Evolutionary conservation across 768 basidiomycete genomes (phyloP).

Genomic region (Tylopilus vinaceipallidus): DNA sequence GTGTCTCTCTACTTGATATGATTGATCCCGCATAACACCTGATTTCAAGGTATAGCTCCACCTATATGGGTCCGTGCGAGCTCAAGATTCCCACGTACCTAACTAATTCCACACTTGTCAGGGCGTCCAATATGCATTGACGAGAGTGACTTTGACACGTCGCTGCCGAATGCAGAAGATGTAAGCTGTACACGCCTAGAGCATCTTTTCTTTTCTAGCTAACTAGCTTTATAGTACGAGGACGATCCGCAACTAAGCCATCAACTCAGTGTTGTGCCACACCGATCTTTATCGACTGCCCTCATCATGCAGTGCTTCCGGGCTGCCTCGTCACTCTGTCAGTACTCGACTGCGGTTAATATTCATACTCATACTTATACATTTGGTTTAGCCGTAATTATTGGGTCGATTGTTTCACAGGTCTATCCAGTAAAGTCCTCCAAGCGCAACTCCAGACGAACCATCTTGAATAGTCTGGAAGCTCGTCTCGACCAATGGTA

Average conservation of each 20-base stretch:
- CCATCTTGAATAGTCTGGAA: slow-evolving; percentile 55
- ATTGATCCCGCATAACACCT: slow-evolving; percentile 1
- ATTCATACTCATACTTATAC: background rate
- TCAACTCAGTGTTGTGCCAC: slow-evolving; percentile 35
- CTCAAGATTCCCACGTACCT: background rate
- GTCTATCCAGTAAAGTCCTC: slow-evolving; percentile 67
- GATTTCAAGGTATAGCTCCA: slow-evolving; percentile 56
- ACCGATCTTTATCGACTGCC: slow-evolving; percentile 38
- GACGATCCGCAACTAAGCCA: slow-evolving; percentile 57
- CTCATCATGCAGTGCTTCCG: slow-evolving; percentile 56
- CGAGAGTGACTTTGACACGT: slow-evolving; percentile 69
- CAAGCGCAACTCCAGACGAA: slow-evolving; percentile 45
- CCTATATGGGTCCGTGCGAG: slow-evolving; percentile 61
- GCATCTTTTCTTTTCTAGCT: background rate
- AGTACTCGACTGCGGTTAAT: slow-evolving; percentile 21
- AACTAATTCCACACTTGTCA: slow-evolving; percentile 23
- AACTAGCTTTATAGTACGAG: slow-evolving; percentile 45
- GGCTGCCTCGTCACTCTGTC: slow-evolving; percentile 58
- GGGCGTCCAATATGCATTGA: slow-evolving; percentile 68
- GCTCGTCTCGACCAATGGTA: slow-evolving; percentile 73
- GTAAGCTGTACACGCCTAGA: slow-evolving; percentile 33
- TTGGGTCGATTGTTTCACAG: slow-evolving; percentile 62
- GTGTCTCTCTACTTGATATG: slow-evolving; percentile 18
- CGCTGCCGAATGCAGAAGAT: slow-evolving; percentile 53
- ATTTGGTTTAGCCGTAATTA: slow-evolving; percentile 54